These are phyloP conservation scores for Arabidopsis thaliana DNA, from an alignment of 345 rosid genomes.

Conservation along the genomic window TAIR10.1 NC_003076.8:21420501-21421000, in stretches of 20 bases:
- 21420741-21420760: conserved; percentile 81
- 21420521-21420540: conserved; percentile 89
- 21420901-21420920: conserved; percentile 70
- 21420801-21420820: conserved; percentile 64
- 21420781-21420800: conserved; percentile 56
- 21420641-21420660: conserved; percentile 17
- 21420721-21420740: conserved; percentile 83
- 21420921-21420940: conserved; percentile 66
- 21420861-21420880: conserved; percentile 81
- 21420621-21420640: conserved; percentile 58
- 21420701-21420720: conserved; percentile 48
- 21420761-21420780: conserved; percentile 85
- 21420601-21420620: conserved; percentile 63
- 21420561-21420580: conserved; percentile 84
- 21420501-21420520: conserved; percentile 86
- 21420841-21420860: conserved; percentile 64
- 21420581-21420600: conserved; percentile 72
- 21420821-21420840: conserved; percentile 81
- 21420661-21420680: not conserved
- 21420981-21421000: conserved; percentile 93
- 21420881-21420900: conserved; percentile 97
- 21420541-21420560: conserved; percentile 79
- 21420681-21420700: conserved; percentile 35
- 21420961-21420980: conserved; percentile 87
- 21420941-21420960: conserved; percentile 71